Base-by-base conservation (phyloP, 768 basidiomycete species). In the Lyophyllum atratum region DNA sequence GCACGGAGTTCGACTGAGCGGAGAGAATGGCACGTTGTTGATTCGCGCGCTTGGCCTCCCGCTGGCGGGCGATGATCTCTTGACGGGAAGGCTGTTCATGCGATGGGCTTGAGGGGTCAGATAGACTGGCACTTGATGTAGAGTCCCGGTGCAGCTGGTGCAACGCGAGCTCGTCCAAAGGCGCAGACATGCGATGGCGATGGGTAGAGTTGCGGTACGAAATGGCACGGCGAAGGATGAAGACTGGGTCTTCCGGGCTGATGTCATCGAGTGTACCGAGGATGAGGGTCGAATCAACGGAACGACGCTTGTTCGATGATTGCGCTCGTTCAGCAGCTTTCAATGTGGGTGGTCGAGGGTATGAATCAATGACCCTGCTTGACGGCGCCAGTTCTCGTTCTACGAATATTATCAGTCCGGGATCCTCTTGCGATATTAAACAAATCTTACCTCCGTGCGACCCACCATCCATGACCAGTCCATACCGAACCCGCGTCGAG, bases 31-130 rank as follows among this genome's bases (percentile, higher is more conserved):
- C 87, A 8, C 89, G 89, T 37, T 90, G 39, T 40, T 40, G 95
- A 59, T 86, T 95, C 1, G 94, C 95, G 11, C 92, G 82, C 7
- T 83, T 87, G 0, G 87, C 91, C 1, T 90, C 92, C 5, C 95
- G 85, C 67, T 98, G 96, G 5, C 94, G 94, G 12, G 92, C 92
- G 55, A 98, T 97, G 65, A 97, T 90, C 63, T 97, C 94, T 60
- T 92, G 91, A 22, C 87, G 83, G 3, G 92, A 91, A 1, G 74
- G 76, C 43, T 70, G 73, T 73, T 65, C 59, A 73, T 71, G 60
- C 10, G 59, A 52, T 21, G 64, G 52, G n/a, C 58, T 64, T 24
- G 66, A 55, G 66, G 76, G 31, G 54, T 86, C 85, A 6, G 87
- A 61, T 19, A 40, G 82, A 48, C 79, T 75, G 15, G 74, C 72